These are phyloP conservation scores for Pestalotiopsis fici DNA, from an alignment of 2,329 filamentous ascomycete species.

Conservation along the genomic window DNA sequence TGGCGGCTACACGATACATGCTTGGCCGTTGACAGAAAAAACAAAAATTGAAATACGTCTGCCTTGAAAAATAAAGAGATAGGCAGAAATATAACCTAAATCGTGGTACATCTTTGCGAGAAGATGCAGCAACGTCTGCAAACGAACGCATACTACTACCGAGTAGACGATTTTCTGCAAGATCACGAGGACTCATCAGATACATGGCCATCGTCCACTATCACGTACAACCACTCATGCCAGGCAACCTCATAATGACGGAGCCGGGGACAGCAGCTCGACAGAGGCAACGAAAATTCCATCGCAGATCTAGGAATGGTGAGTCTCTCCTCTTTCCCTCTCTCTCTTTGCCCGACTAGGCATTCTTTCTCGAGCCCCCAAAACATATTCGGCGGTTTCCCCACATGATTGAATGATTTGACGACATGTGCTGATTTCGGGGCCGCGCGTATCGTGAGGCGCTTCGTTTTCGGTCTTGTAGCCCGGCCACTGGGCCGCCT, in stretches of 20 bases:
- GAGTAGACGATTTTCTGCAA: too few relatives aligned
- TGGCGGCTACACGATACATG: not conserved
- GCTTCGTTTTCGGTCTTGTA: not conserved
- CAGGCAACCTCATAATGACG: slow-evolving; percentile 11
- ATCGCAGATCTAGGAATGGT: slow-evolving; percentile 31
- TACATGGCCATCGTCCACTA: not conserved
- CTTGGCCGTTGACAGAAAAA: not conserved
- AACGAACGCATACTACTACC: too few relatives aligned
- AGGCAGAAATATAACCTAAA: not conserved
- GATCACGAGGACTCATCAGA: not conserved
- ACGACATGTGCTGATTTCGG: slow-evolving; percentile 5
- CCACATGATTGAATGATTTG: not conserved
- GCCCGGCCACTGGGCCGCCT: too few relatives aligned
- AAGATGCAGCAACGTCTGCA: too few relatives aligned
- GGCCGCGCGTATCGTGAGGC: not conserved
- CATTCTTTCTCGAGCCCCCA: not conserved
- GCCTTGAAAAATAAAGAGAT: not conserved
- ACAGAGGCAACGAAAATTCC: slow-evolving; percentile 33
- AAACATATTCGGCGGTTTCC: not conserved
- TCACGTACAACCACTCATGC: not conserved
- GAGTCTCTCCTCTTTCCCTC: slow-evolving; percentile 15
- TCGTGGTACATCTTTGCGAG: not conserved
- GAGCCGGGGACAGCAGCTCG: slow-evolving; percentile 22
- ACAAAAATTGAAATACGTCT: not conserved
- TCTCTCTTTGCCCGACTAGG: not conserved